Conservation (phyloP, 192 early-diverging fungal species). For the Coemansia sp. region DNA sequence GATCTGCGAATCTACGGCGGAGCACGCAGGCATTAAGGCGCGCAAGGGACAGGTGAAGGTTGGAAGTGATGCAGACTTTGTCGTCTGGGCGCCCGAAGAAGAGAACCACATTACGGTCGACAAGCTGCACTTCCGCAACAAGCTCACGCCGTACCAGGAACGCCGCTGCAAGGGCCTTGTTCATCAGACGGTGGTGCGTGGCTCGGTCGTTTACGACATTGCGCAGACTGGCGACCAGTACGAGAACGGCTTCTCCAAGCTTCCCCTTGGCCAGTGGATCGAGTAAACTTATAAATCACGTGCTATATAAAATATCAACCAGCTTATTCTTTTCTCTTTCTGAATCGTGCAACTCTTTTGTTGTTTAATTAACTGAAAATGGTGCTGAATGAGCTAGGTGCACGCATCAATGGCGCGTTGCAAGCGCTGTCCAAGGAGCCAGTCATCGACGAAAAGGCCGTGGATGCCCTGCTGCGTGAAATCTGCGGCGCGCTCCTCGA, state of each 20-base stretch:
- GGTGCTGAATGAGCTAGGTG: constrained; percentile 87
- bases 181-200: constrained; percentile 70
- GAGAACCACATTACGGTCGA: constrained; percentile 57
- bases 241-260: constrained; percentile 34
- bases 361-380: neutral
- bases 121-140: constrained; percentile 78
- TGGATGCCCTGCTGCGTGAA: constrained; percentile 80
- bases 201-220: constrained; percentile 55
- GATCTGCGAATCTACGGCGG: constrained; percentile 66
- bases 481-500: constrained; percentile 85
- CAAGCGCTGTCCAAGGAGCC: constrained; percentile 72
- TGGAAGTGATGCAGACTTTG: constrained; percentile 76
- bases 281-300: constrained; percentile 8
- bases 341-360: constrained; percentile 47
- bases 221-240: constrained; percentile 9
- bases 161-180: constrained; percentile 61
- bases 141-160: constrained; percentile 73
- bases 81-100: constrained; percentile 72
- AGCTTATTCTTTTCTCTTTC: neutral
- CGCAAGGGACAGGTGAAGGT: constrained; percentile 68
- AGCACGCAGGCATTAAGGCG: constrained; percentile 57
- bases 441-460: constrained; percentile 87
- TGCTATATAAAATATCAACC: neutral
- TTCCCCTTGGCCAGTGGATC: constrained; percentile 48
- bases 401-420: constrained; percentile 82